Conservation (phyloP, 2,329 filamentous ascomycete genomes). For the Diaporthe aspalathi region DNA sequence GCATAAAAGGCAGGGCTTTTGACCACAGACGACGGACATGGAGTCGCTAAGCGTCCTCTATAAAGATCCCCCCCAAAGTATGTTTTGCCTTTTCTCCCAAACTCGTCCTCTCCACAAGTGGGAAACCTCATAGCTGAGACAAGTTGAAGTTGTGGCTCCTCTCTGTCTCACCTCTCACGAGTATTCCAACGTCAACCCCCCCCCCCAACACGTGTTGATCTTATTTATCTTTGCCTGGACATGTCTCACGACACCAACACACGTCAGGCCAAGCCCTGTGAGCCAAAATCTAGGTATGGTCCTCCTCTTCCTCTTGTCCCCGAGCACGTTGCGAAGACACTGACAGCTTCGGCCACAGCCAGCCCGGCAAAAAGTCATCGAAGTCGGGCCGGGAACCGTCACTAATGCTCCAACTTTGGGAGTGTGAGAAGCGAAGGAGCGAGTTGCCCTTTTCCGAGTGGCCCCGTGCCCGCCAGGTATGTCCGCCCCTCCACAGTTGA, state of each 20-base stretch:
- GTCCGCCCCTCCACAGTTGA: neutral
- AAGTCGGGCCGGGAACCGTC: constrained; percentile 7
- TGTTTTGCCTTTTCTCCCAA: constrained; percentile 20
- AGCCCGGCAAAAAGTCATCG: constrained; percentile 1
- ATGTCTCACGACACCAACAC: constrained; percentile 37
- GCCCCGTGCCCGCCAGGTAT: constrained; percentile 12
- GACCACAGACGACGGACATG: neutral
- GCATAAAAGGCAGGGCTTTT: constrained; percentile 12
- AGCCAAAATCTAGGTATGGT: constrained; percentile 27
- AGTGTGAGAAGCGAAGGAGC: constrained; percentile 23
- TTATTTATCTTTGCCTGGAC: neutral
- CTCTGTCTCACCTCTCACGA: neutral
- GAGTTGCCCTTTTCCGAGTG: constrained; percentile 33
- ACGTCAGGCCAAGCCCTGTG: constrained; percentile 14
- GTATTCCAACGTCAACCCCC: neutral
- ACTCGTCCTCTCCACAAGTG: constrained; percentile 12
- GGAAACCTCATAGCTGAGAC: constrained; percentile 2
- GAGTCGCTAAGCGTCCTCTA: neutral
- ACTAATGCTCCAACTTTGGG: constrained; percentile 38
- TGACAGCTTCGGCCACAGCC: constrained; percentile 6
- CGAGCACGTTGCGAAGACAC: neutral
- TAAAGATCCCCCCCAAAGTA: constrained; percentile 20
- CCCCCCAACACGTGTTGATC: neutral
- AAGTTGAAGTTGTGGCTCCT: neutral
- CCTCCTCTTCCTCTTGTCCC: no score